A percentile compares a stretch with the other conserved stretches of the same genome.
Evolutionary conservation across 2,329 filamentous ascomycete species (phyloP).

Genomic region (Alternaria arborescens): DNA sequence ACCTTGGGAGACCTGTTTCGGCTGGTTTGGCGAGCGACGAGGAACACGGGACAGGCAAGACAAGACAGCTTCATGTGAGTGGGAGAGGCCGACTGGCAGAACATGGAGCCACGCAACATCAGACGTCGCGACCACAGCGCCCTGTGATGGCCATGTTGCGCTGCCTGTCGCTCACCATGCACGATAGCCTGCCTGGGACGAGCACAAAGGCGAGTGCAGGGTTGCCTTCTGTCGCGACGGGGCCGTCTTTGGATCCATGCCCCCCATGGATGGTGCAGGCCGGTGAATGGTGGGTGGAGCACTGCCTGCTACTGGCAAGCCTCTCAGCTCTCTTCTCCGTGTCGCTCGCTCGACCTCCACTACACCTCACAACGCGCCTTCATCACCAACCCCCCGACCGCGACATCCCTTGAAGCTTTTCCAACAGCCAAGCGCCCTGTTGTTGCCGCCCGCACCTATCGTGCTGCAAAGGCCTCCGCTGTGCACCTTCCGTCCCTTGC

Average conservation of each 20-base stretch:
- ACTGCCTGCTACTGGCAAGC: constrained; percentile 24
- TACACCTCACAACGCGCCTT: constrained; percentile 21
- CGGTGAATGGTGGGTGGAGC: constrained; percentile 34
- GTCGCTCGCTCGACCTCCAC: constrained; percentile 24
- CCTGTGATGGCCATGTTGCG: neutral
- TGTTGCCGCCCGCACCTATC: constrained; percentile 17
- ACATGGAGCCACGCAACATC: constrained; percentile 8
- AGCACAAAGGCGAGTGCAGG: constrained; percentile 22
- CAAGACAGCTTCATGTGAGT: neutral
- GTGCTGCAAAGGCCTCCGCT: neutral
- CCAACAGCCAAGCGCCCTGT: constrained; percentile 34
- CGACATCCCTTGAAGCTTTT: constrained; percentile 14
- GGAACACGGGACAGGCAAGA: constrained; percentile 9
- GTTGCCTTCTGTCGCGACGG: constrained; percentile 29
- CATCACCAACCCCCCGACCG: constrained; percentile 20
- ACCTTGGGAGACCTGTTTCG: constrained; percentile 7
- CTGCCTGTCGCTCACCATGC: neutral
- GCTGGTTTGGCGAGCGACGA: constrained; percentile 1
- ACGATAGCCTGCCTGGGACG: neutral
- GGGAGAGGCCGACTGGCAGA: constrained; percentile 1
- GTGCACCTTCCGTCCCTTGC: constrained; percentile 30
- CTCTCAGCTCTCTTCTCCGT: constrained; percentile 26
- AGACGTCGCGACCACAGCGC: neutral
- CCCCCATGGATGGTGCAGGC: constrained; percentile 17
- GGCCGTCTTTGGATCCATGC: constrained; percentile 25